A percentile compares a stretch with the other conserved stretches of the same genome.
Conservation (phyloP, 2,329 filamentous ascomycete species). For the Alternaria sp. region DNA sequence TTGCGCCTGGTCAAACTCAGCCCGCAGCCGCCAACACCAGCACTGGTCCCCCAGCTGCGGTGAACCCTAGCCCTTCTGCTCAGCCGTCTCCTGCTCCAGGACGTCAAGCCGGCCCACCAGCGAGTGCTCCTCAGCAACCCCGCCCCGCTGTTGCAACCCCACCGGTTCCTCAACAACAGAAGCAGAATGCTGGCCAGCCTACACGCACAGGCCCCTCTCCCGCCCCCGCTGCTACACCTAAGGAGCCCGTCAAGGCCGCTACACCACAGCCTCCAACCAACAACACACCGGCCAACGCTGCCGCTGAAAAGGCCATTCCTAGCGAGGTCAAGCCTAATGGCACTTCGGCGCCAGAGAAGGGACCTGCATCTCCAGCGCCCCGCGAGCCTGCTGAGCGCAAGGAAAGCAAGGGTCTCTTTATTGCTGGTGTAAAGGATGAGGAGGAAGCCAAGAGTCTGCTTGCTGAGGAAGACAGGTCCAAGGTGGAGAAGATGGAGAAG, state of each 20-base stretch:
- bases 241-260: conserved; percentile 59
- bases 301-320: conserved; percentile 51
- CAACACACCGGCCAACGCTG: conserved; percentile 45
- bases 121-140: conserved; percentile 45
- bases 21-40: conserved; percentile 48
- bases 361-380: conserved; percentile 50
- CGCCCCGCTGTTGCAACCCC: conserved; percentile 45
- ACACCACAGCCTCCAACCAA: conserved; percentile 57
- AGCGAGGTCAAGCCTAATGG: conserved; percentile 62
- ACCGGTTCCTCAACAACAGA: conserved; percentile 53
- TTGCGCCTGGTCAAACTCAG: conserved; percentile 51
- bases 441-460: conserved; percentile 86
- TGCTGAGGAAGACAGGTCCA: conserved; percentile 80
- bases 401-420: conserved; percentile 85
- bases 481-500: conserved; percentile 75
- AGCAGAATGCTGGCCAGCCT: conserved; percentile 52
- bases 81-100: conserved; percentile 50
- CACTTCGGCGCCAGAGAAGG: conserved; percentile 53
- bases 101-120: conserved; percentile 42
- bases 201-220: conserved; percentile 53
- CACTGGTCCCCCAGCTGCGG: conserved; percentile 47
- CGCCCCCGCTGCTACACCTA: conserved; percentile 52
- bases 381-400: conserved; percentile 64
- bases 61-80: conserved; percentile 49
- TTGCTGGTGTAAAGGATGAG: conserved; percentile 84